Evolutionary conservation across 2,329 filamentous ascomycete species (phyloP).

Genomic region (Cryphonectria japonica): DNA sequence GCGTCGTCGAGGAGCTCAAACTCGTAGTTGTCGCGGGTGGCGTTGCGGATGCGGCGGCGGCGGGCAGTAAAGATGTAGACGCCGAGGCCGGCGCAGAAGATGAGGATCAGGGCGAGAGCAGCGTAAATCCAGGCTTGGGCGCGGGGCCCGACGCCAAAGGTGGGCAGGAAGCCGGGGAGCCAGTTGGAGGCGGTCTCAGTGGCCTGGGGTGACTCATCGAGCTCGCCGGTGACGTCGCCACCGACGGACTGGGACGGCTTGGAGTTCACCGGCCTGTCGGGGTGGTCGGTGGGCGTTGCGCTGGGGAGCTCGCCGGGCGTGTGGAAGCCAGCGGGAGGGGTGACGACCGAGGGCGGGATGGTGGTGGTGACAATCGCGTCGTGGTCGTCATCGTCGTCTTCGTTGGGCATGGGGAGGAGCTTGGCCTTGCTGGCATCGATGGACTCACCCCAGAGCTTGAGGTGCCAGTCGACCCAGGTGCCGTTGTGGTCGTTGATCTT

Average conservation of each 20-base stretch:
- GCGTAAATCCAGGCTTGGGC: conserved; percentile 96
- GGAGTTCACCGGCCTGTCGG: conserved; percentile 63
- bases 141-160: conserved; percentile 83
- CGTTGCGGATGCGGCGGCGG: conserved; percentile 74
- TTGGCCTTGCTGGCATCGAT: conserved; percentile 75
- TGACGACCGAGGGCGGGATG: conserved; percentile 65
- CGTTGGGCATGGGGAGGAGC: conserved; percentile 79
- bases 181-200: conserved; percentile 56
- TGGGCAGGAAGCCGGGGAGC: conserved; percentile 87
- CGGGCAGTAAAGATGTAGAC: conserved; percentile 81
- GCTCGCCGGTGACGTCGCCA: conserved; percentile 35
- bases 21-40: conserved; percentile 82
- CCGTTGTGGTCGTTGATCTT: conserved; percentile 76
- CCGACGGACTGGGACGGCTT: conserved; percentile 42
- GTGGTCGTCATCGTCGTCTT: conserved; percentile 83
- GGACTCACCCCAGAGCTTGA: conserved; percentile 91
- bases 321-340: conserved; percentile 53
- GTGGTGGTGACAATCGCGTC: conserved; percentile 68
- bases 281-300: conserved; percentile 62
- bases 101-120: conserved; percentile 77
- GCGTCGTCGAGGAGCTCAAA: conserved; percentile 91
- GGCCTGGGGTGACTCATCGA: conserved; percentile 35
- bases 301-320: conserved; percentile 38
- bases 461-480: conserved; percentile 85
- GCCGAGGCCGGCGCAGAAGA: conserved; percentile 82